Evolutionary conservation across 2,329 filamentous ascomycete species (phyloP).

Genomic region (Didymella pinodella): DNA sequence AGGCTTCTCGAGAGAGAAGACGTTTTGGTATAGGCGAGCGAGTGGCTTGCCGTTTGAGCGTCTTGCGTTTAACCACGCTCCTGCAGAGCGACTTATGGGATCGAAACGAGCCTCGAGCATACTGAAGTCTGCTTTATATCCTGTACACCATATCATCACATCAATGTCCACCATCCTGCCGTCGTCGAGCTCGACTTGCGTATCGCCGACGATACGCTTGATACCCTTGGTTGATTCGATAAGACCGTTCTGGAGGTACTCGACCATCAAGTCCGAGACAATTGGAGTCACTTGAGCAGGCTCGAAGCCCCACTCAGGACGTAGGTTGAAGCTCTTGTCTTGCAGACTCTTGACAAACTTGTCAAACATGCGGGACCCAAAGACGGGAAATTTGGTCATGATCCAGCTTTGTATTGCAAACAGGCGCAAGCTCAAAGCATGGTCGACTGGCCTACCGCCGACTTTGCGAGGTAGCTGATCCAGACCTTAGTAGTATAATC

Average conservation of each 20-base stretch:
- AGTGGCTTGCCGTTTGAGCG: conserved; percentile 43
- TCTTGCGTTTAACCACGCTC: conserved; percentile 26
- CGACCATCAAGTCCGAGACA: conserved; percentile 29
- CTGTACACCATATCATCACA: conserved; percentile 48
- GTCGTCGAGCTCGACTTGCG: conserved; percentile 42
- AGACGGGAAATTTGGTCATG: conserved; percentile 23
- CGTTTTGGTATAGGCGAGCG: conserved; percentile 54
- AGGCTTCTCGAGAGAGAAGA: conserved; percentile 56
- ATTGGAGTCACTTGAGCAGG: conserved; percentile 30
- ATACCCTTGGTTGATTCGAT: conserved; percentile 31
- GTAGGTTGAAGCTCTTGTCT: conserved; percentile 33
- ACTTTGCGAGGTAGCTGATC: conserved; percentile 27
- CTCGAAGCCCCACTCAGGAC: conserved; percentile 35
- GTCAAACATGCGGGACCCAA: conserved; percentile 30
- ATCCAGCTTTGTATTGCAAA: conserved; percentile 25
- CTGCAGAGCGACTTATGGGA: conserved; percentile 26
- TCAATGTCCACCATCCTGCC: conserved; percentile 43
- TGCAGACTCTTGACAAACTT: conserved; percentile 29
- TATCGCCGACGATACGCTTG: conserved; percentile 18
- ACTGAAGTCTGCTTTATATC: conserved; percentile 43
- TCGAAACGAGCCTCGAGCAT: conserved; percentile 36
- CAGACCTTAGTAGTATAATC: neutral
- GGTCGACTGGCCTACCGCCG: conserved; percentile 28
- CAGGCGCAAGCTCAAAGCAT: conserved; percentile 25
- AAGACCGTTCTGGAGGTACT: conserved; percentile 26